Conservation (phyloP, 345 rosid species). For the Aurinia saxatilis region DNA sequence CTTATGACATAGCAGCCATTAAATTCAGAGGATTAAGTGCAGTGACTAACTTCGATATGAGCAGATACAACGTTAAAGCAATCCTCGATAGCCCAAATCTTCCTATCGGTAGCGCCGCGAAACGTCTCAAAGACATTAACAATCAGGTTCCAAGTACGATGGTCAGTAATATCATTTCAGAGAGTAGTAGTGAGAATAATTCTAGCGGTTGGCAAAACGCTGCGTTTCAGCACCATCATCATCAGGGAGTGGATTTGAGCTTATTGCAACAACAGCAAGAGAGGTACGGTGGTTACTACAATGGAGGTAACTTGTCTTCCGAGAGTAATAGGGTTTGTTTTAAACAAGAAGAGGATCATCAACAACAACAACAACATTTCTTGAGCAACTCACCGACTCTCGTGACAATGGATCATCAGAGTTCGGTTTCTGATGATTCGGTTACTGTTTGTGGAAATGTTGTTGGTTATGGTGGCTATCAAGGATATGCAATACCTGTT, state of each 20-base stretch:
- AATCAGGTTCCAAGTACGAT: conserved; percentile 7
- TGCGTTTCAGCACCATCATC: conserved; percentile 40
- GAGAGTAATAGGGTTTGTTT: conserved; percentile 40
- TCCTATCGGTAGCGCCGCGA: conserved; percentile 73
- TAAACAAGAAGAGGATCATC: conserved; percentile 55
- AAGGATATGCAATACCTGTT: conserved; percentile 35
- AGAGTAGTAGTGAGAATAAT: conserved; percentile 3
- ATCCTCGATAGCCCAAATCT: conserved; percentile 74
- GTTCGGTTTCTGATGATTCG: conserved; percentile 40
- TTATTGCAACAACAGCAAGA: conserved; percentile 39
- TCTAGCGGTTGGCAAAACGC: conserved; percentile 33
- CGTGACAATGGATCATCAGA: conserved; percentile 38
- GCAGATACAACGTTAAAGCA: conserved; percentile 68
- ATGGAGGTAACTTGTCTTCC: conserved; percentile 13
- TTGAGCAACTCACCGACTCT: conserved; percentile 39
- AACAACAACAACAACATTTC: conserved; percentile 33
- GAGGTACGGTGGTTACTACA: conserved; percentile 24
- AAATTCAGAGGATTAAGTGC: conserved; percentile 91
- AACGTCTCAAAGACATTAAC: conserved; percentile 36
- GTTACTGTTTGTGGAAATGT: conserved; percentile 36
- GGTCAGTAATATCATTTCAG: conserved; percentile 1
- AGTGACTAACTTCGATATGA: conserved; percentile 97
- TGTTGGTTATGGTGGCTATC: conserved; percentile 27
- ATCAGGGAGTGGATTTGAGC: conserved; percentile 23
- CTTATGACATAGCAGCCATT: conserved; percentile 93